Conservation (phyloP, 208 protist species). For the Naegleria gruberi region DNA sequence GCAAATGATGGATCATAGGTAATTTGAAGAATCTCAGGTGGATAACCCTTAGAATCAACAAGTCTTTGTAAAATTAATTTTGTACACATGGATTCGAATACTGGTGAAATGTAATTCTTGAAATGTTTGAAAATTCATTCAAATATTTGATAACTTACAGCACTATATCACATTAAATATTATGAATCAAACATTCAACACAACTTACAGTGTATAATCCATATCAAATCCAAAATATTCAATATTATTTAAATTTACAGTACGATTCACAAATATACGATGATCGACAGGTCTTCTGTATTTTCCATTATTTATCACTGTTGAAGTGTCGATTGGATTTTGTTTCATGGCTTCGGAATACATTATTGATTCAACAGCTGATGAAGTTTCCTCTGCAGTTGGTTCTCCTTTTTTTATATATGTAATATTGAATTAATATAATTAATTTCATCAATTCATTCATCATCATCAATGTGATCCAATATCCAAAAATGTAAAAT, state of each 20-base stretch:
- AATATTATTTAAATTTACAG: not conserved
- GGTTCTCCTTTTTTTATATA: too few relatives aligned
- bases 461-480: too few relatives aligned
- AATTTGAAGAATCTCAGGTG: not conserved
- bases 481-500: too few relatives aligned
- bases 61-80: not conserved
- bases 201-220: not conserved
- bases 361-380: too few relatives aligned
- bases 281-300: not conserved
- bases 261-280: constrained; percentile 11
- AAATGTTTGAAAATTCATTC: too few relatives aligned
- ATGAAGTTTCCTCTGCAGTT: too few relatives aligned
- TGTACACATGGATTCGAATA: not conserved
- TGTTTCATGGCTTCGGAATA: too few relatives aligned
- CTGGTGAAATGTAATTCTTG: constrained; percentile 9
- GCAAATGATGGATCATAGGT: constrained; percentile 13
- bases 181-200: not conserved
- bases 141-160: not conserved
- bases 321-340: too few relatives aligned
- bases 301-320: too few relatives aligned
- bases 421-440: too few relatives aligned
- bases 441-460: too few relatives aligned
- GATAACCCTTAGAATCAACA: constrained; percentile 15
- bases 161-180: not conserved
- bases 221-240: constrained; percentile 20